These are phyloP conservation scores for Adansonia madagascariensis DNA, from an alignment of 441 rosid genomes.

Conservation along the genomic window DNA sequence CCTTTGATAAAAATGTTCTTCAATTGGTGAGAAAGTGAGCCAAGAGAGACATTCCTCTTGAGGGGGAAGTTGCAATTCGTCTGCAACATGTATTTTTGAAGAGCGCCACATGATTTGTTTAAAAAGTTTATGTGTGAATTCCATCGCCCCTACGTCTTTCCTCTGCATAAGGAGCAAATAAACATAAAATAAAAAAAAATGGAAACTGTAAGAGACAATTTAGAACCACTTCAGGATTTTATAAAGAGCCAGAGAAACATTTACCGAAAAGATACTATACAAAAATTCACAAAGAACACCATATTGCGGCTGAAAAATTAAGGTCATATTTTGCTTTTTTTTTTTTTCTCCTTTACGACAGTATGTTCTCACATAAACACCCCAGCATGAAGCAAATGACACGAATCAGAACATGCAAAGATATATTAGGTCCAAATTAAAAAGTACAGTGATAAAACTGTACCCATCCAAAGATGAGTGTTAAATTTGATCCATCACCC, in stretches of 20 bases:
- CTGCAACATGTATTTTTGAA: slow-evolving; percentile 84
- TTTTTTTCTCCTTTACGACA: not conserved
- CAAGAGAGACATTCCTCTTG: slow-evolving; percentile 91
- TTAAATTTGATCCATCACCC: slow-evolving; percentile 4
- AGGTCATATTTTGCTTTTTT: not conserved
- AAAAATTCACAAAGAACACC: not conserved
- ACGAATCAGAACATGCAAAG: not conserved
- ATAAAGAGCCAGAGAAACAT: slow-evolving; percentile 7
- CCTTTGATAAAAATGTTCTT: slow-evolving; percentile 90
- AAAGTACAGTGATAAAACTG: not conserved
- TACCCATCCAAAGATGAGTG: not conserved
- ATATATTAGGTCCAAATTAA: not conserved
- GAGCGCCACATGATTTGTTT: slow-evolving; percentile 98
- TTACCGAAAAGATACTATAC: not conserved
- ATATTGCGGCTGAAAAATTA: slow-evolving; percentile 13
- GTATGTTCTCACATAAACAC: not conserved
- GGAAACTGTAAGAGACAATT: not conserved
- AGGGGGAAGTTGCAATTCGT: slow-evolving; percentile 90
- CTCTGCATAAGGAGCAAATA: slow-evolving; percentile 51
- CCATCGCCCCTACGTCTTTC: slow-evolving; percentile 70
- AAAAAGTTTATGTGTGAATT: slow-evolving; percentile 72
- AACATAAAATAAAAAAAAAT: not conserved
- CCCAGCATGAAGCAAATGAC: not conserved
- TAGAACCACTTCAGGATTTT: not conserved
- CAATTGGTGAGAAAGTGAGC: slow-evolving; percentile 93